Percentiles rank a stretch among this genome's conserved stretches.
Evolutionary conservation across 2,329 filamentous ascomycete species (phyloP).

Genomic region (Cladosporium sp.): DNA sequence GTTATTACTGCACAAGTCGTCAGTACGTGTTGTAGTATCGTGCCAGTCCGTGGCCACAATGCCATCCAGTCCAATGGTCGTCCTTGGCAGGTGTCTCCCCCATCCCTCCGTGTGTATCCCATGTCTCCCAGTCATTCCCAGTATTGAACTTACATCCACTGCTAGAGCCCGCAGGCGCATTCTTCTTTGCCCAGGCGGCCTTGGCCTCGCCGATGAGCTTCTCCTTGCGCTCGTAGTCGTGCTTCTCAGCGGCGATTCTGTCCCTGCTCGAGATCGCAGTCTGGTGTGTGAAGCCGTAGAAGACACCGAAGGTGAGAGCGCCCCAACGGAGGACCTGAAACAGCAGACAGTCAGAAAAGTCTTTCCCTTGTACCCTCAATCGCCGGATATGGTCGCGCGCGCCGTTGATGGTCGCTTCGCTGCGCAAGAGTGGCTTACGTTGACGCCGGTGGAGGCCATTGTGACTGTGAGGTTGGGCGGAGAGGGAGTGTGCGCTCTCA

Average conservation of each 20-base stretch:
- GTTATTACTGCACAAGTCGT: slow-evolving; percentile 52
- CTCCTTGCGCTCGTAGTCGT: slow-evolving; percentile 87
- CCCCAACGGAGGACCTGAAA: slow-evolving; percentile 91
- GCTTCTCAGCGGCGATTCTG: slow-evolving; percentile 65
- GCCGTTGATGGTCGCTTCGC: background rate
- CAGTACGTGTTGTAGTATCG: background rate
- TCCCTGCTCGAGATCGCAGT: slow-evolving; percentile 68
- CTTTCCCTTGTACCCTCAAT: background rate
- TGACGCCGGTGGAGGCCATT: slow-evolving; percentile 25
- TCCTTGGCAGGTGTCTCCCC: background rate
- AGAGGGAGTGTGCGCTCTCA: background rate
- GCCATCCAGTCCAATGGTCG: background rate
- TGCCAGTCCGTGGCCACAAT: background rate
- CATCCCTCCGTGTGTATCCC: slow-evolving; percentile 18
- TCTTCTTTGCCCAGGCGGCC: slow-evolving; percentile 81
- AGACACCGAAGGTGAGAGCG: slow-evolving; percentile 81
- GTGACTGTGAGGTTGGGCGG: slow-evolving; percentile 11
- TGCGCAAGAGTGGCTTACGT: slow-evolving; percentile 18
- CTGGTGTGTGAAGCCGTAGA: slow-evolving; percentile 97
- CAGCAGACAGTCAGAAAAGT: slow-evolving; percentile 1
- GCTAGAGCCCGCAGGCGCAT: slow-evolving; percentile 41
- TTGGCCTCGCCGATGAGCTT: slow-evolving; percentile 89
- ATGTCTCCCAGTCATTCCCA: background rate
- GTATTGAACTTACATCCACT: slow-evolving; percentile 9
- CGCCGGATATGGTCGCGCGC: background rate